Percentiles rank a stretch among this genome's conserved stretches.
Evolutionary conservation across 768 basidiomycete genomes (phyloP).

Genomic region (Calocybe indica): DNA sequence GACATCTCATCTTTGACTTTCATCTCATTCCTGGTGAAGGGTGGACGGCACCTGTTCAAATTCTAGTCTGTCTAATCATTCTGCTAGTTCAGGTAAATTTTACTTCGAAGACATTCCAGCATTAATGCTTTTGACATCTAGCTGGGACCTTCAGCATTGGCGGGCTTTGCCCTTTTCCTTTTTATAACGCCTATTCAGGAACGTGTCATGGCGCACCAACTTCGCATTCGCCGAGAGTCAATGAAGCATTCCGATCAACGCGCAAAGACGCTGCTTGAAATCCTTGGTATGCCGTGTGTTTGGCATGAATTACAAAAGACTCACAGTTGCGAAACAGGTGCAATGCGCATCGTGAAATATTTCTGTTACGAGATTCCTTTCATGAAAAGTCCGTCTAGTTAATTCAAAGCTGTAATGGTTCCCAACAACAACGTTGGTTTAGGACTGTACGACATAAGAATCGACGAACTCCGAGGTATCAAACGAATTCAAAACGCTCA

Average conservation of each 20-base stretch:
- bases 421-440: background rate
- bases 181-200: conserved; percentile 59
- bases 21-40: conserved; percentile 16
- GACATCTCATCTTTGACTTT: background rate
- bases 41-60: conserved; percentile 69
- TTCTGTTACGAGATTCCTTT: conserved; percentile 72
- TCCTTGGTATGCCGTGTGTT: conserved; percentile 35
- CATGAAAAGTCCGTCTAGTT: conserved; percentile 41
- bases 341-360: conserved; percentile 72
- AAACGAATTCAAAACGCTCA: conserved; percentile 53
- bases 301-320: background rate
- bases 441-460: conserved; percentile 52
- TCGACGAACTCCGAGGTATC: conserved; percentile 50
- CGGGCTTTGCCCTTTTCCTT: conserved; percentile 64
- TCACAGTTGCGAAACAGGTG: conserved; percentile 23
- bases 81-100: conserved; percentile 46
- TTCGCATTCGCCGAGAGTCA: conserved; percentile 43
- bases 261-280: conserved; percentile 59
- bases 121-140: conserved; percentile 15
- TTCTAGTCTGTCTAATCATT: conserved; percentile 52
- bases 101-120: background rate
- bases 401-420: background rate
- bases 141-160: conserved; percentile 66
- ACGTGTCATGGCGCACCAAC: conserved; percentile 54
- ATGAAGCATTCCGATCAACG: conserved; percentile 61